phyloP scores from a whole-genome alignment of 306 rosid genomes.

The Dryas octopetala region DNA sequence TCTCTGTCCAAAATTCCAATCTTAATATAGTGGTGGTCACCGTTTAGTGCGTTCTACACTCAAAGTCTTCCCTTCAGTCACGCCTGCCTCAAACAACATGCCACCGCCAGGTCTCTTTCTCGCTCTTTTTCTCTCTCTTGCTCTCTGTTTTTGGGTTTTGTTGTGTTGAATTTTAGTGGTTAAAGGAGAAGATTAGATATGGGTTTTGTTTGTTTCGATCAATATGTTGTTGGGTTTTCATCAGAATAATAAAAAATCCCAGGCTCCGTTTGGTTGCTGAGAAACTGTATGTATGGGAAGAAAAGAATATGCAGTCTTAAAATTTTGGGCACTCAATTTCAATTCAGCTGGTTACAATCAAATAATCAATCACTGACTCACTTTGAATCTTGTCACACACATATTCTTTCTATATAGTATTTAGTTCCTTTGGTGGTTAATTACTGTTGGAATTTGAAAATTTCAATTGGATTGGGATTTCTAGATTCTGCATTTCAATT shows the following conservation, averaged over 20 bases:
- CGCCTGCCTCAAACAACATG: background rate
- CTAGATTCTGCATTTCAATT: background rate
- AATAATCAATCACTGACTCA: background rate
- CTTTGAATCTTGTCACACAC: background rate
- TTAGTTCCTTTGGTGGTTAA: background rate
- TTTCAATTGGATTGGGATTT: background rate
- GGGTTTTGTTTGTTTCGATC: constrained; percentile 9
- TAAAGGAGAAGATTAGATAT: background rate
- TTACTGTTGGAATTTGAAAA: background rate
- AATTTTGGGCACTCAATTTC: background rate
- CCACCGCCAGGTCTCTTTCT: constrained; percentile 27
- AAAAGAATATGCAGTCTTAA: background rate
- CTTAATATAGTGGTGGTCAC: background rate
- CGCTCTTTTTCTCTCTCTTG: no score
- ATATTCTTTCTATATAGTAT: background rate
- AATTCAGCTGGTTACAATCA: no score
- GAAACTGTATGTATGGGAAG: background rate
- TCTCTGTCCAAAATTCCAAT: background rate
- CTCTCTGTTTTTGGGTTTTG: background rate
- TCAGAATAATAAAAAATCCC: background rate
- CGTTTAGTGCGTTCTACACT: background rate
- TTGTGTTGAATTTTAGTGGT: background rate
- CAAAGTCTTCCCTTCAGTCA: background rate
- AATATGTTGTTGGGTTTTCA: constrained; percentile 16
- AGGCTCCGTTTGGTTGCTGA: background rate